phyloP scores from a whole-genome alignment of 495 filamentous ascomycete species.

The Thermochaetoides thermophila region DNA sequence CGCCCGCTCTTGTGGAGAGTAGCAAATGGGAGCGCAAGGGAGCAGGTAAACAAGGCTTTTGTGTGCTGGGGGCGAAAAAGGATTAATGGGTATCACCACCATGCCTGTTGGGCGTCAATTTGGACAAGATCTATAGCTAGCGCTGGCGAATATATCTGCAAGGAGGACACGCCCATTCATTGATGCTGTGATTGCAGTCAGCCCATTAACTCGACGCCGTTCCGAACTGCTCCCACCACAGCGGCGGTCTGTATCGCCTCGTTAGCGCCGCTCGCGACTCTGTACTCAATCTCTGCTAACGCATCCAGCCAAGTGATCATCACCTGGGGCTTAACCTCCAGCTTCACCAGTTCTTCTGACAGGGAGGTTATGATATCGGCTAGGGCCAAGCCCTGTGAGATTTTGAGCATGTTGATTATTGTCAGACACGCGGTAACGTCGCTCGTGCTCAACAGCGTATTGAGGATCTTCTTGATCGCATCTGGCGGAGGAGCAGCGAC shows the following conservation, averaged over 20 bases:
- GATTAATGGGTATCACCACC: too few species aligned
- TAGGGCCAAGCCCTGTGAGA: constrained; percentile 73
- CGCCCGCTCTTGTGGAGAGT: too few species aligned
- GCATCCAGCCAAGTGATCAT: constrained; percentile 86
- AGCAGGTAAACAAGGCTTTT: too few species aligned
- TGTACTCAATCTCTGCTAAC: constrained; percentile 81
- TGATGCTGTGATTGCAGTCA: too few species aligned
- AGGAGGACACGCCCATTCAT: too few species aligned
- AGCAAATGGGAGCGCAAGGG: too few species aligned
- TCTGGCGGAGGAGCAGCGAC: constrained; percentile 88
- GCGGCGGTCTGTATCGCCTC: constrained; percentile 86
- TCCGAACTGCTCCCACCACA: constrained; percentile 75
- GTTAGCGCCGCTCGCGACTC: constrained; percentile 77
- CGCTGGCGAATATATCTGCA: too few species aligned
- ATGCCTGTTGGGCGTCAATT: too few species aligned
- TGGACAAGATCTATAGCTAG: too few species aligned
- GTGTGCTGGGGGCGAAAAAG: too few species aligned
- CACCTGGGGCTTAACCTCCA: constrained; percentile 77
- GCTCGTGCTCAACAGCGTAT: constrained; percentile 64
- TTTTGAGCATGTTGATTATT: constrained; percentile 75
- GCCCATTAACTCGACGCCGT: constrained; percentile 60
- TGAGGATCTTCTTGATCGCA: constrained; percentile 72
- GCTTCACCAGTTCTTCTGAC: constrained; percentile 60
- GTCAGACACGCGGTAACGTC: constrained; percentile 78
- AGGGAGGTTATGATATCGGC: constrained; percentile 85